These are phyloP conservation scores for Pichiaceae sp. DNA, from an alignment of 1,139 yeast genomes.

Conservation along the genomic window DNA sequence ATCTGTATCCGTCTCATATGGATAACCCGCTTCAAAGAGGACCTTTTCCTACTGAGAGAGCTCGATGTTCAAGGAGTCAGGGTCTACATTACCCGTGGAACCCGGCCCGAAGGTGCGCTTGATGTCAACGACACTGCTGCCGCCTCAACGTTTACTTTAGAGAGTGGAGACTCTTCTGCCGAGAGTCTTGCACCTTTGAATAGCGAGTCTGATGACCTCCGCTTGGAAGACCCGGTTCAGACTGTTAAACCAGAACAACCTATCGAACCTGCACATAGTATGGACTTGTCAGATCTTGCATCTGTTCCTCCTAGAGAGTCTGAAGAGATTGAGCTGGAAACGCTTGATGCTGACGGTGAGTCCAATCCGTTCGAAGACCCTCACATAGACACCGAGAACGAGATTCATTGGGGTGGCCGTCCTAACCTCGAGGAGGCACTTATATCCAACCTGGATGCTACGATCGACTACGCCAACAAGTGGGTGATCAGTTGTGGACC, in stretches of 20 bases:
- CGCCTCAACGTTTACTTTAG: no score
- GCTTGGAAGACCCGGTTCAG: background rate
- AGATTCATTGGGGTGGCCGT: slow-evolving; percentile 25
- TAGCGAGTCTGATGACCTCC: background rate
- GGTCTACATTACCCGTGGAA: slow-evolving; percentile 27
- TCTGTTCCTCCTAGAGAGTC: slow-evolving; percentile 4
- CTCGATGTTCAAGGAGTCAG: slow-evolving; percentile 27
- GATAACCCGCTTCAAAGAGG: slow-evolving; percentile 41
- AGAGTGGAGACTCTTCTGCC: no score
- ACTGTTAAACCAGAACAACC: background rate
- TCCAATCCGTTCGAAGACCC: background rate
- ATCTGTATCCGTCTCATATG: slow-evolving; percentile 33
- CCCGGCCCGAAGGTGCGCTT: slow-evolving; percentile 3
- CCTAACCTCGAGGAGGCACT: slow-evolving; percentile 33
- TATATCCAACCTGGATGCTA: slow-evolving; percentile 19
- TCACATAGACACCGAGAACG: slow-evolving; percentile 8
- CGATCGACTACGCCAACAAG: slow-evolving; percentile 26
- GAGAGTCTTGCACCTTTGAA: no score
- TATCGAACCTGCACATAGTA: background rate
- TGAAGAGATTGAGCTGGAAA: slow-evolving; percentile 12
- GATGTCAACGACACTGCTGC: slow-evolving; percentile 2
- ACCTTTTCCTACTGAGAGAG: slow-evolving; percentile 31
- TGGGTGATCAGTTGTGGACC: slow-evolving; percentile 79
- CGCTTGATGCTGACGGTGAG: slow-evolving; percentile 3
- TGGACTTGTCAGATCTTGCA: slow-evolving; percentile 1